These are phyloP conservation scores for Rhodotorula kratochvilovae DNA, from an alignment of 768 basidiomycete species.

Conservation along the genomic window DNA sequence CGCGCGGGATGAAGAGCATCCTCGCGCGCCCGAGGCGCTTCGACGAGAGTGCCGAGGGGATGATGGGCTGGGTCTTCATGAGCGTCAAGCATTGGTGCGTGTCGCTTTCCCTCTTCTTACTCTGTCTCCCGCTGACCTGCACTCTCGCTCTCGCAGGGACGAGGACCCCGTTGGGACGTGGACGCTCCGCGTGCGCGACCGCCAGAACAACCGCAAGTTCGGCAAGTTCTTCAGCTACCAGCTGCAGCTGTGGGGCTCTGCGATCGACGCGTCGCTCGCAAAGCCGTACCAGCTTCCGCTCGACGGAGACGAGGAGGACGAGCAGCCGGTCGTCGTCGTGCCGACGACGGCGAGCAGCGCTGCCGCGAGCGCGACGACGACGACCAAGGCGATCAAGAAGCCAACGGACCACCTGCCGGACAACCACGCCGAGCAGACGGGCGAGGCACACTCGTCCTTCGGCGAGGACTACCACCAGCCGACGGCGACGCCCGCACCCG, in stretches of 20 bases:
- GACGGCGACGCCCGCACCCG: conserved; percentile 9
- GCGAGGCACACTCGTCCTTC: conserved; percentile 65
- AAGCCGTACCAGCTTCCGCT: conserved; percentile 44
- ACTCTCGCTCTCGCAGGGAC: conserved; percentile 61
- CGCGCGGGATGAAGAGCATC: conserved; percentile 76
- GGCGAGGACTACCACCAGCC: conserved; percentile 36
- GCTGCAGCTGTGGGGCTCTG: conserved; percentile 85
- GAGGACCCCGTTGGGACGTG: conserved; percentile 86
- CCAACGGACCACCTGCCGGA: conserved; percentile 81
- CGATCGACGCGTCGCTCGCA: conserved; percentile 66
- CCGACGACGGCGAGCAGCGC: conserved; percentile 26
- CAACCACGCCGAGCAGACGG: conserved; percentile 74
- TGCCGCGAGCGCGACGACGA: conserved; percentile 41
- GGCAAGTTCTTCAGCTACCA: conserved; percentile 82
- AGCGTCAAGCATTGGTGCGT: conserved; percentile 91
- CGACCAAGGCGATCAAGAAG: conserved; percentile 66
- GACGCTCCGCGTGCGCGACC: conserved; percentile 82
- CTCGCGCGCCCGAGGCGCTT: conserved; percentile 65
- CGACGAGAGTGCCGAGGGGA: conserved; percentile 67
- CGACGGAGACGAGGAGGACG: conserved; percentile 17
- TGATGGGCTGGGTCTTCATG: conserved; percentile 98
- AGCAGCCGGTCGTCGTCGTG: background rate
- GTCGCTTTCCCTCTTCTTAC: background rate
- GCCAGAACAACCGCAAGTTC: conserved; percentile 54
- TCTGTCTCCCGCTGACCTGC: conserved; percentile 30